These are phyloP conservation scores for Suillus fuscotomentosus DNA, from an alignment of 768 basidiomycete genomes.

Conservation along the genomic window DNA sequence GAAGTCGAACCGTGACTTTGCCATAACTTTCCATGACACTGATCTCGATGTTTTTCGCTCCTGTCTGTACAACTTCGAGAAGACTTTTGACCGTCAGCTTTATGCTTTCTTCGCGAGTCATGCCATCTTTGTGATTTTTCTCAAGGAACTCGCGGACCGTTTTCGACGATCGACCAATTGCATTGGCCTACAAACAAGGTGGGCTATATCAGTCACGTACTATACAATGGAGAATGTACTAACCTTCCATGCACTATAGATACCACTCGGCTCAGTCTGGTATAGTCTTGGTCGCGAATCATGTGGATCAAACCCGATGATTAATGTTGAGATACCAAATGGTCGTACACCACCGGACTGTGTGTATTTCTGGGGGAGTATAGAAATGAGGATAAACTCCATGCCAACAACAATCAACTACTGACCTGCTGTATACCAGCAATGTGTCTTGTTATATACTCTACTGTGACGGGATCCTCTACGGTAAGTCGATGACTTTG, in stretches of 20 bases:
- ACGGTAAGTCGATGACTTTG: constrained; percentile 96
- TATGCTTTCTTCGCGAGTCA: constrained; percentile 86
- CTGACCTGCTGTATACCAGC: constrained; percentile 97
- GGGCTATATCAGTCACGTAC: not conserved
- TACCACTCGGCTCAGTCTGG: constrained; percentile 97
- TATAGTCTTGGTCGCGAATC: constrained; percentile 87
- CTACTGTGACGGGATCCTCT: constrained; percentile 96
- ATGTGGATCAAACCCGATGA: constrained; percentile 95
- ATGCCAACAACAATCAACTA: not conserved
- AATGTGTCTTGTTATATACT: constrained; percentile 97
- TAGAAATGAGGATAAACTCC: not conserved
- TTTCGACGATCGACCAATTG: constrained; percentile 96
- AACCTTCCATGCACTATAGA: constrained; percentile 99
- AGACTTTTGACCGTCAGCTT: constrained; percentile 94
- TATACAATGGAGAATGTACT: constrained; percentile 5
- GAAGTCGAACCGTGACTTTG: constrained; percentile 75
- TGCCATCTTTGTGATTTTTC: constrained; percentile 94
- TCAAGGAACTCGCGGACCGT: constrained; percentile 98
- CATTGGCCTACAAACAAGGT: constrained; percentile 69
- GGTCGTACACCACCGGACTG: constrained; percentile 99
- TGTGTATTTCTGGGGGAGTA: constrained; percentile 73
- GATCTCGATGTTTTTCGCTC: constrained; percentile 99
- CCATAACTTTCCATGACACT: constrained; percentile 96
- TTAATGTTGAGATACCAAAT: constrained; percentile 95
- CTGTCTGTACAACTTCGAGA: constrained; percentile 97